Conservation (phyloP, 805 yeast genomes). For the Starmerella asiatica region DNA sequence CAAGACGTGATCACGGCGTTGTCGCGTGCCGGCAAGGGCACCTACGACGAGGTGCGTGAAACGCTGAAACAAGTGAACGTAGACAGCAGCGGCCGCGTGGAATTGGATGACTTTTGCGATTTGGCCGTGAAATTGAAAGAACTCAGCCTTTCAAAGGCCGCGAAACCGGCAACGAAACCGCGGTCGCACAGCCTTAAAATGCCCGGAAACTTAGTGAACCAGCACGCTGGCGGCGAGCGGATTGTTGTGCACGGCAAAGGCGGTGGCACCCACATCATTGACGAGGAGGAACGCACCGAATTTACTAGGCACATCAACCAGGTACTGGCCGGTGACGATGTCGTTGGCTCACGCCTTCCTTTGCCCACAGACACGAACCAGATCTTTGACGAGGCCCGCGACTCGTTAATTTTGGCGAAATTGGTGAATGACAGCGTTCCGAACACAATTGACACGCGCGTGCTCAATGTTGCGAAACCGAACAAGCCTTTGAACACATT, state of each 20-base stretch:
- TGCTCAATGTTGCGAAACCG: slow-evolving; percentile 71
- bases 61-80: slow-evolving; percentile 81
- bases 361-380: slow-evolving; percentile 90
- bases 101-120: slow-evolving; percentile 82
- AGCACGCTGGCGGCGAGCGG: slow-evolving; percentile 27
- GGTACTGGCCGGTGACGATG: slow-evolving; percentile 77
- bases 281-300: slow-evolving; percentile 92
- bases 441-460: slow-evolving; percentile 96
- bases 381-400: slow-evolving; percentile 90
- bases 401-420: slow-evolving; percentile 83
- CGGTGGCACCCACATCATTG: slow-evolving; percentile 90
- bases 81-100: slow-evolving; percentile 95
- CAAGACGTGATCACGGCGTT: slow-evolving; percentile 76
- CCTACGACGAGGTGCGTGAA: slow-evolving; percentile 88
- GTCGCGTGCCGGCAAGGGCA: slow-evolving; percentile 60
- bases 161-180: slow-evolving; percentile 16
- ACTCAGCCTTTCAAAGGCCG: slow-evolving; percentile 12
- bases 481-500: slow-evolving; percentile 78
- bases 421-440: slow-evolving; percentile 96
- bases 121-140: slow-evolving; percentile 71
- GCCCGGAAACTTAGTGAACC: slow-evolving; percentile 18
- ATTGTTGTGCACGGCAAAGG: slow-evolving; percentile 79
- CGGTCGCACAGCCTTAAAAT: slow-evolving; percentile 21
- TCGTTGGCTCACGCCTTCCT: slow-evolving; percentile 74
- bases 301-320: slow-evolving; percentile 92